Base-by-base conservation (phyloP, 1,284 basidiomycete species). In the Naganishia cerealis region DNA sequence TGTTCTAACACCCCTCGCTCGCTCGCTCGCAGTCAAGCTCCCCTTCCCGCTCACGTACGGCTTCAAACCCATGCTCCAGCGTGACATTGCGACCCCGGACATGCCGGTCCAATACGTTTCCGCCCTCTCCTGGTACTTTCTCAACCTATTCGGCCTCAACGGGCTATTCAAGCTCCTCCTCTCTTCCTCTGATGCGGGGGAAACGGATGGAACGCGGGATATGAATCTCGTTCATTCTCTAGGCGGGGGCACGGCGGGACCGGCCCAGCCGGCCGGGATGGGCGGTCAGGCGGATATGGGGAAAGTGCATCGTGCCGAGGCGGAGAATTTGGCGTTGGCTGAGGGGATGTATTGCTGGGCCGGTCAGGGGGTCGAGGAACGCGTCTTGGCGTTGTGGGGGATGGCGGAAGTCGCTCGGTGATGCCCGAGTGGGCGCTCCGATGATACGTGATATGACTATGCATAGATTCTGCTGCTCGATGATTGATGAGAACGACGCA, bases 41-140 rank as follows among this genome's bases (percentile, higher is more conserved):
- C 96, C 96, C 0, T 99, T 99, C 83, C 96, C 96, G 0, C 82
- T 99, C 66, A 99, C 96, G 5, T 85, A 94, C 57, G 91, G 95
- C 4, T 99, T 99, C 86, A 99, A 98, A 80, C 90, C 91, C n/a
- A 95, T 99, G 89, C 87, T 99, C 10, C 94, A 99, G 77, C 87
- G 94, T 61, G 95, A 95, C 58, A 91, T 99, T 62, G 90, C 94
- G 75, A 96, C 95, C 7, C 88, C 89, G 9, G 95, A 99, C 79
- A 92, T 99, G 88, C 93, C 98, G 78, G 94, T 98, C 21, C 87
- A 91, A 81, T 99, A 96, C 95, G 96, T 99, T 40, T 98, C 95
- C 15, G 96, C 94, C 12, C 84, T 99, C 68, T 95, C 92, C 38
- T 99, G 96, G 96, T 99, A 99, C 82, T 99, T 99, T 81, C 87